Evolutionary conservation across 2,329 filamentous ascomycete genomes (phyloP), one percentile per base, ranked within the genome.

Genomic region (Arthroderma sp.): DNA sequence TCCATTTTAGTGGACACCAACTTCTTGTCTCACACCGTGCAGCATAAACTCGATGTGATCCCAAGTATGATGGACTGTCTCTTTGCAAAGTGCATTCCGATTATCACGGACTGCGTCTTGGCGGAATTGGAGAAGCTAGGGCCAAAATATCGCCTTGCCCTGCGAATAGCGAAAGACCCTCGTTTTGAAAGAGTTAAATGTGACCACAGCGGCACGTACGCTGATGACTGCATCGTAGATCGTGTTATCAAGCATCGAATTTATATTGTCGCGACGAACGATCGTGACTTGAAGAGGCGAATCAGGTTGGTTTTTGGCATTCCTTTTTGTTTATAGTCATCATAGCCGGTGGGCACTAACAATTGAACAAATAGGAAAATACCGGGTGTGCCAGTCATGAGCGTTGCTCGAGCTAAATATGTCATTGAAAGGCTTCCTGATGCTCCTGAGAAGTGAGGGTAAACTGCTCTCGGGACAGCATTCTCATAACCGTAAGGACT

Each of bases 41-140:
- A 91, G 71, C 83, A 86, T 64, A 97, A 98, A 75, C 81, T 97
- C 19, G 88, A 91, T 35, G 76, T 97, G 11, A 79, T 95, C 19
- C 85, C 91, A 60, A 84, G 86, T 2, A 88, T 96, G 77, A 95
- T 96, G 88, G 90, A 96, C 71, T 87, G 88, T 56, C 79, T 98
- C 3, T 95, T 91, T 70, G 91, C 91, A 17, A 94, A 94, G 66
- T 93, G 88, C 70, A 88, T 84, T 21, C 89, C 90, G 17, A 86
- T 93, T 62, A 90, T 97, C 63, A 95, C 90, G 1, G 81, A 82
- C 63, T 91, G 87, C 75, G 84, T 85, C 64, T 85, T 91, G 80
- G 85, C 84, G 57, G 90, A 95, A 71, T 73, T 96, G 62, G 90
- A 95, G 69, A 95, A 95, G 70, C 79, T 96, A 8, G 91, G 91